Conservation (phyloP, 2,329 filamentous ascomycete species). For the Colletotrichum sp. region DNA sequence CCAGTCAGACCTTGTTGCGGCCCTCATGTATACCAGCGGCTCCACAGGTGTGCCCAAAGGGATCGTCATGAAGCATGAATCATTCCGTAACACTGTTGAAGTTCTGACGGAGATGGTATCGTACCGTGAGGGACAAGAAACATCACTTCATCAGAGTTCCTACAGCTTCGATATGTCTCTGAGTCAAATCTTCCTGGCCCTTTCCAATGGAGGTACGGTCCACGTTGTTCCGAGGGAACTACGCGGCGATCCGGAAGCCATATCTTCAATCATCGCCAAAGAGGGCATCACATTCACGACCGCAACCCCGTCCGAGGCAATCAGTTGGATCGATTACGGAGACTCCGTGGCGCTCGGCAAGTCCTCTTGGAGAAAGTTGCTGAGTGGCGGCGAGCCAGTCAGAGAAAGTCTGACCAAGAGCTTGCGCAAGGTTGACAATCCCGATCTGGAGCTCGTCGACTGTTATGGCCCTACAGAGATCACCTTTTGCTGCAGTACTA, state of each 20-base stretch:
- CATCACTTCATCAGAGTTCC: conserved; percentile 42
- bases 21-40: conserved; percentile 37
- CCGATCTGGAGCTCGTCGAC: neutral
- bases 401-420: neutral
- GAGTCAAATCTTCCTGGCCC: conserved; percentile 37
- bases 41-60: conserved; percentile 45
- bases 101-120: neutral
- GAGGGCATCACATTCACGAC: conserved; percentile 40
- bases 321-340: conserved; percentile 30
- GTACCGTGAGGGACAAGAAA: conserved; percentile 25
- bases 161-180: conserved; percentile 46
- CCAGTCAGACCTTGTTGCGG: neutral
- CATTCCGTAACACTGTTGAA: conserved; percentile 30
- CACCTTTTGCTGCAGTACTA: conserved; percentile 13
- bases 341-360: neutral
- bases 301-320: conserved; percentile 47
- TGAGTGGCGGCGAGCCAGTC: conserved; percentile 23
- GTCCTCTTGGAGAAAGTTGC: conserved; percentile 22
- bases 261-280: conserved; percentile 38
- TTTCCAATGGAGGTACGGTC: conserved; percentile 40
- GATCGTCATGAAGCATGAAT: conserved; percentile 35
- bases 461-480: conserved; percentile 36
- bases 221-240: conserved; percentile 32
- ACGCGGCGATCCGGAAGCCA: conserved; percentile 36
- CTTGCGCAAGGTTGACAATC: conserved; percentile 21